A percentile compares a stretch with the other conserved stretches of the same genome.
Evolutionary conservation across 129 eudicot species (phyloP).

Genomic region (Tagetes patula): DNA sequence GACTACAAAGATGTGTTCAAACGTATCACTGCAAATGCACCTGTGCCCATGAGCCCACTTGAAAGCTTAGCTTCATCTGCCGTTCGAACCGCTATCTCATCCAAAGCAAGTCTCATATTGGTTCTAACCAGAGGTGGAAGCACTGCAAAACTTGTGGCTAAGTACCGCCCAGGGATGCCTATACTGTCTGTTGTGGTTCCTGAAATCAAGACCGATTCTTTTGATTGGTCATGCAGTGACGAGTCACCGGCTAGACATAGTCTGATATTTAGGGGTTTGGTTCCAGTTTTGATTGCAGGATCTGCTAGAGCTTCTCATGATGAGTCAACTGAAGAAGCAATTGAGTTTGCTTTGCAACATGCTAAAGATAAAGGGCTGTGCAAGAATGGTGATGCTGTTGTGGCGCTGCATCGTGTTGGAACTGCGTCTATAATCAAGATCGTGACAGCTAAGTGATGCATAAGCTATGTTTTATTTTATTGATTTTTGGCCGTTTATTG

Average conservation of each 20-base stretch:
- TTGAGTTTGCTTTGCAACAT: constrained; percentile 49
- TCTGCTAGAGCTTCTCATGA: constrained; percentile 66
- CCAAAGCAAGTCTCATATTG: constrained; percentile 42
- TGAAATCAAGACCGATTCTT: constrained; percentile 60
- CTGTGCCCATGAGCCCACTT: constrained; percentile 73
- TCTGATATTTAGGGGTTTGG: constrained; percentile 56
- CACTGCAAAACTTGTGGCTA: constrained; percentile 61
- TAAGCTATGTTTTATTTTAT: neutral
- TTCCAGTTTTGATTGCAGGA: constrained; percentile 57
- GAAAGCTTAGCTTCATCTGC: constrained; percentile 70
- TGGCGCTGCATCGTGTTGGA: constrained; percentile 55
- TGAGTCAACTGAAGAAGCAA: constrained; percentile 62
- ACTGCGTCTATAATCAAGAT: constrained; percentile 55
- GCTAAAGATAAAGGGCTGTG: constrained; percentile 49
- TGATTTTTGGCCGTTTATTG: constrained; percentile 24
- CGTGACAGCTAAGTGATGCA: constrained; percentile 44
- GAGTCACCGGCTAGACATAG: constrained; percentile 69
- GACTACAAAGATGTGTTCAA: constrained; percentile 58
- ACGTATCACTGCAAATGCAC: constrained; percentile 56
- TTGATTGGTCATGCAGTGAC: constrained; percentile 69
- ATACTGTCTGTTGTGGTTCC: constrained; percentile 62
- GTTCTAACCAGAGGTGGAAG: constrained; percentile 61
- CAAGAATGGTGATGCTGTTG: constrained; percentile 50
- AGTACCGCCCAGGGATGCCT: constrained; percentile 60
- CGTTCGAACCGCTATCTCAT: constrained; percentile 54